Conservation (phyloP, 2,329 filamentous ascomycete species). For the Botrytis fragariae region DNA sequence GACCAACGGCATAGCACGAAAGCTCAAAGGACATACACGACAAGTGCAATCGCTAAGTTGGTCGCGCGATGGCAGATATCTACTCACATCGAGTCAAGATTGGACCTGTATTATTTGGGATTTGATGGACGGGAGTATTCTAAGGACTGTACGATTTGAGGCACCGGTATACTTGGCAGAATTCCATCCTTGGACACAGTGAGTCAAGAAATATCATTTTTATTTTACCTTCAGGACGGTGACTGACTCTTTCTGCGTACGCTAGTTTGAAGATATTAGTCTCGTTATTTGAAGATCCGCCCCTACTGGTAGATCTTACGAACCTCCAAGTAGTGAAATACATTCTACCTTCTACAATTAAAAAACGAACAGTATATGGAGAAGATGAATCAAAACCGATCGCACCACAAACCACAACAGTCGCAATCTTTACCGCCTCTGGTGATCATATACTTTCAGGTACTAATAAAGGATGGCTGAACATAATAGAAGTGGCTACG, state of each 20-base stretch:
- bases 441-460: constrained; percentile 89
- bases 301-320: constrained; percentile 79
- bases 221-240: background rate
- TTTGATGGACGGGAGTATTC: constrained; percentile 66
- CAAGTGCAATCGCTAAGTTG: constrained; percentile 95
- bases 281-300: constrained; percentile 90
- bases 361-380: constrained; percentile 69
- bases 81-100: constrained; percentile 90
- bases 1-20: constrained; percentile 93
- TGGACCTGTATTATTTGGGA: constrained; percentile 98
- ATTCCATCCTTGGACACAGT: constrained; percentile 88
- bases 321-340: constrained; percentile 69
- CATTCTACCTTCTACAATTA: constrained; percentile 70
- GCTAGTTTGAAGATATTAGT: constrained; percentile 78
- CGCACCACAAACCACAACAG: constrained; percentile 89
- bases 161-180: constrained; percentile 95
- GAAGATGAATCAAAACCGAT: constrained; percentile 76
- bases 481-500: constrained; percentile 83
- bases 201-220: constrained; percentile 36
- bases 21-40: constrained; percentile 87
- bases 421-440: constrained; percentile 79
- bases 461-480: constrained; percentile 93
- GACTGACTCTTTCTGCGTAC: constrained; percentile 10
- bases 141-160: constrained; percentile 83
- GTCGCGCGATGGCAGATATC: constrained; percentile 86